These are phyloP conservation scores for Withania somnifera DNA, from an alignment of 305 asterid genomes.

Conservation along the genomic window DNA sequence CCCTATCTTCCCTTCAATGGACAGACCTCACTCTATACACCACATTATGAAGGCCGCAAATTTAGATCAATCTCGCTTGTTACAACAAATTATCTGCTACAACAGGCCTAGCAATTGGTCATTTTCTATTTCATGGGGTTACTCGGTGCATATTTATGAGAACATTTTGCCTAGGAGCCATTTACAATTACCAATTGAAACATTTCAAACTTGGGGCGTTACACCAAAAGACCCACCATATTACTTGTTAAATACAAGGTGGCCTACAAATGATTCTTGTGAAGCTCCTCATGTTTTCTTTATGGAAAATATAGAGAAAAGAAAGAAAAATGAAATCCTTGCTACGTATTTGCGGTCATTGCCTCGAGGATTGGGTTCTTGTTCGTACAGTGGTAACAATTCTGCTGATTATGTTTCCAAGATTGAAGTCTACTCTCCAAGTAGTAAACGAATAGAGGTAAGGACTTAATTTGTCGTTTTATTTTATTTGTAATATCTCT, in stretches of 20 bases:
- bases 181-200: conserved; percentile 40
- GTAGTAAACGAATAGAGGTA: conserved; percentile 25
- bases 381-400: conserved; percentile 19
- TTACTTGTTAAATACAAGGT: conserved; percentile 38
- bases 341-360: conserved; percentile 19
- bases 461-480: neutral
- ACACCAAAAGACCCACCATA: conserved; percentile 21
- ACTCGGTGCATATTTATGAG: conserved; percentile 45
- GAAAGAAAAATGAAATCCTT: conserved; percentile 1
- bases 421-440: conserved; percentile 25
- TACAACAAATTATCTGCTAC: conserved; percentile 54
- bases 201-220: conserved; percentile 33
- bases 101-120: conserved; percentile 36
- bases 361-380: conserved; percentile 24
- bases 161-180: conserved; percentile 31
- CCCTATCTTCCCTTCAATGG: conserved; percentile 41
- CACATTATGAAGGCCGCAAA: conserved; percentile 44
- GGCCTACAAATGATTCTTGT: conserved; percentile 20
- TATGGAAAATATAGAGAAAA: conserved; percentile 12
- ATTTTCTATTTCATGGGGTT: conserved; percentile 55
- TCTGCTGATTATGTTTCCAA: conserved; percentile 24
- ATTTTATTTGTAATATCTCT: neutral
- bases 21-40: conserved; percentile 28
- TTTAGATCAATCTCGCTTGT: conserved; percentile 41
- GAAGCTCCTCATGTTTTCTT: conserved; percentile 36